Base-by-base conservation (phyloP, 331 rosid genomes). In the Arachis monticola region DNA sequence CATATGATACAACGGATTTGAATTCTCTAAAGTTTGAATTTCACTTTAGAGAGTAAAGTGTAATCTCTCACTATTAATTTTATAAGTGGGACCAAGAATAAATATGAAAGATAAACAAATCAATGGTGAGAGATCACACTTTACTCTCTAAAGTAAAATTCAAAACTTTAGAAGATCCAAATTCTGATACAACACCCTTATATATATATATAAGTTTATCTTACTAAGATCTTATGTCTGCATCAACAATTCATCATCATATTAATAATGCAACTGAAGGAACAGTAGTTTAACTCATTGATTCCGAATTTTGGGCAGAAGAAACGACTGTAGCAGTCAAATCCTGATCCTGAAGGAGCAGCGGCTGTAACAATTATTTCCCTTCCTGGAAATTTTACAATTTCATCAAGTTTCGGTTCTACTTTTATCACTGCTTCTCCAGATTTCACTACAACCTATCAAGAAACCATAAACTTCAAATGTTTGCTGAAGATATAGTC, bases 361-460 rank as follows among this genome's bases (percentile, higher is more conserved):
- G 4, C 4, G 0, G 40, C 94, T 0, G 97, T 71, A 55, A 88
- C 78, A 60, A 89, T 77, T 45, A 91, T 0, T 67, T 94, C 98
- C 8, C 13, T 32, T 68, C 85, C 93, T 10, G 96, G 93, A 75
- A 70, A 85, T 60, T 88, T 84, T 14, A 32, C 27, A 50, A 93
- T 75, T 51, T 75, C 91, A 79, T 85, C 91, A 31, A 78, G 0
- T 40, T 84, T 76, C 2, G 96, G 98, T 73, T 81, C 70, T 41
- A 89, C 10, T 81, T 91, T 89, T 40, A n/a, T 88, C 92, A 81
- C 45, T 8, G 53, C 53, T 48, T 48, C 53, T 2, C 53, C 88
- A 10, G 97, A 91, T 4, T 85, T 31, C 61, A 93, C 79, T 46
- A 82, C 85, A 66, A 87, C 92, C 97, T 93, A 85, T 35, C 62